These are phyloP conservation scores for Galium porrigens DNA, from an alignment of 305 asterid genomes.

Conservation along the genomic window DNA sequence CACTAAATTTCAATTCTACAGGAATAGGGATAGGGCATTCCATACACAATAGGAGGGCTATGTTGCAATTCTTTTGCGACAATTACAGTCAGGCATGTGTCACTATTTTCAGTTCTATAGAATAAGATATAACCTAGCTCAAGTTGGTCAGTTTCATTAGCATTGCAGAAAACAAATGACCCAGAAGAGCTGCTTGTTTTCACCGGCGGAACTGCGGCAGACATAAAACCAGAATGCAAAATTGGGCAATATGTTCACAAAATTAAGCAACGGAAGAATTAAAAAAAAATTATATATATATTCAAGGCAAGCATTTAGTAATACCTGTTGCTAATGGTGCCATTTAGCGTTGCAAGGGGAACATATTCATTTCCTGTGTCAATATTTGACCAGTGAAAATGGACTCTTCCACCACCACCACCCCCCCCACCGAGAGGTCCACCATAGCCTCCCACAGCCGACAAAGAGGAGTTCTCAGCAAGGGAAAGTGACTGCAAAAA, in stretches of 20 bases:
- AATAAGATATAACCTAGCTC: neutral
- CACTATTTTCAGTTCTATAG: neutral
- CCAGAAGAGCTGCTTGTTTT: neutral
- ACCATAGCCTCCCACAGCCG: constrained; percentile 79
- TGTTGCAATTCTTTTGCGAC: neutral
- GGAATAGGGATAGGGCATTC: neutral
- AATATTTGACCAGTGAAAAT: constrained; percentile 85
- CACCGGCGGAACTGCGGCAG: neutral
- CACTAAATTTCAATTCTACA: neutral
- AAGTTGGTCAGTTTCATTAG: neutral
- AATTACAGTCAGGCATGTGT: neutral
- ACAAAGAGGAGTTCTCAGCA: constrained; percentile 52
- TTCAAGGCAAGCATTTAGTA: constrained; percentile 4
- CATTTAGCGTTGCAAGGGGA: constrained; percentile 69
- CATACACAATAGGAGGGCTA: neutral
- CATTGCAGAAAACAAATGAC: neutral
- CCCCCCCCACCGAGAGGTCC: constrained; percentile 88
- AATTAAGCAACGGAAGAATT: constrained; percentile 8
- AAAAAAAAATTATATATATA: neutral
- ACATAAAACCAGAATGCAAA: neutral
- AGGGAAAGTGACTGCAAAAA: constrained; percentile 58
- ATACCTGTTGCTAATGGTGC: constrained; percentile 56
- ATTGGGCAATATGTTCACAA: neutral
- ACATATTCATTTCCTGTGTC: constrained; percentile 59
- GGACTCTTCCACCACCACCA: constrained; percentile 95